A percentile compares a stretch with the other conserved stretches of the same genome.
phyloP scores from a whole-genome alignment of 306 rosid species.

The Glycyrrhiza uralensis region DNA sequence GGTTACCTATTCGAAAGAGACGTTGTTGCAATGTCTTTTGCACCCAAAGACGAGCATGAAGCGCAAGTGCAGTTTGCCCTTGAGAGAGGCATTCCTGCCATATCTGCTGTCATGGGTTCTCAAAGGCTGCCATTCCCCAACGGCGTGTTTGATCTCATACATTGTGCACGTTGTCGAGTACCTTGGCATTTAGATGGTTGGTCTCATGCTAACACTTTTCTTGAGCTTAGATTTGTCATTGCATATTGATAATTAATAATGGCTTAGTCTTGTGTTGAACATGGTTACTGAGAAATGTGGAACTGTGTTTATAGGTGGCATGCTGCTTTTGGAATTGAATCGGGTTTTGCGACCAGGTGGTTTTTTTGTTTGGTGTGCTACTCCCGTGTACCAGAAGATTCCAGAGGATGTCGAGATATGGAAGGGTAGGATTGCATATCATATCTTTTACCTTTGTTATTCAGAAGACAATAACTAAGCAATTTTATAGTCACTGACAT shows the following conservation, averaged over 20 bases:
- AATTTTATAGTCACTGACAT: slow-evolving; percentile 3
- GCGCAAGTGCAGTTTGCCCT: slow-evolving; percentile 95
- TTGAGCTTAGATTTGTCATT: not conserved
- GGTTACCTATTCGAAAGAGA: slow-evolving; percentile 86
- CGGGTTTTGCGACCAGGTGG: slow-evolving; percentile 83
- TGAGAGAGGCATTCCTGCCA: slow-evolving; percentile 91
- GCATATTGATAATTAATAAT: not conserved
- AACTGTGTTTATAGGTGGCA: slow-evolving; percentile 54
- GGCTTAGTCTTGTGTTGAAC: not conserved
- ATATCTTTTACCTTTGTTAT: not conserved
- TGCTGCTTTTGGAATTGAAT: slow-evolving; percentile 81
- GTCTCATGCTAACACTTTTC: not conserved
- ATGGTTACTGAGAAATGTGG: not conserved
- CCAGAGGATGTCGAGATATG: slow-evolving; percentile 81
- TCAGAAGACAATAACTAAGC: not conserved
- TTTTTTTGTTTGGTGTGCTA: slow-evolving; percentile 83
- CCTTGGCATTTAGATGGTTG: slow-evolving; percentile 90
- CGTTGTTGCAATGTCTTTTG: slow-evolving; percentile 83
- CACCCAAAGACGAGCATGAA: slow-evolving; percentile 96
- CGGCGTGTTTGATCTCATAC: slow-evolving; percentile 67
- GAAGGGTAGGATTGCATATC: slow-evolving; percentile 46
- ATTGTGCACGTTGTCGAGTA: slow-evolving; percentile 90
- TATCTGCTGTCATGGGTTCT: slow-evolving; percentile 96
- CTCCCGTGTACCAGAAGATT: slow-evolving; percentile 85
- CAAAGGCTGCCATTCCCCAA: slow-evolving; percentile 83